These are phyloP conservation scores for Cavenderia fasciculata DNA, from an alignment of 78 protist genomes.

Conservation along the genomic window DNA sequence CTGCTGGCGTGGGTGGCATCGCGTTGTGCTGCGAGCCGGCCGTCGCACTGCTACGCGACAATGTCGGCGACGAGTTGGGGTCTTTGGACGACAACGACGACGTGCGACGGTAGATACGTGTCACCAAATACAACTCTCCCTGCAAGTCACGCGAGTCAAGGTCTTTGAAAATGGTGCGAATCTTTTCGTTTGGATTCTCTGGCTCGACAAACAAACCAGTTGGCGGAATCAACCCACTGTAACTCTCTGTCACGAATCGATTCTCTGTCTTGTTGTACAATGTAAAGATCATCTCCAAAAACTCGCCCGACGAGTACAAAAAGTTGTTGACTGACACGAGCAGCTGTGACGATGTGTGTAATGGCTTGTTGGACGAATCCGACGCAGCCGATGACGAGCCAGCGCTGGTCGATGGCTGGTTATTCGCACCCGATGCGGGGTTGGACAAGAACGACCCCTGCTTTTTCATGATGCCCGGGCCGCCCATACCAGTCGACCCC, in stretches of 20 bases:
- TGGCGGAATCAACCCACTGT: slow-evolving; percentile 55
- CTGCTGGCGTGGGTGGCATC: background rate
- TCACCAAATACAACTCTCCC: slow-evolving; percentile 31
- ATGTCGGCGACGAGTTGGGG: slow-evolving; percentile 68
- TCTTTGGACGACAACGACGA: slow-evolving; percentile 19
- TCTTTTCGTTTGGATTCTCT: slow-evolving; percentile 65
- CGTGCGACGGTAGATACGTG: slow-evolving; percentile 41
- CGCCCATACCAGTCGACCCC: too few relatives aligned
- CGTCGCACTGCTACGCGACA: slow-evolving; percentile 37
- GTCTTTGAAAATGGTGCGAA: slow-evolving; percentile 54
- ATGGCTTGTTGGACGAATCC: background rate
- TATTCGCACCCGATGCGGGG: too few relatives aligned
- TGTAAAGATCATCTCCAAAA: slow-evolving; percentile 36
- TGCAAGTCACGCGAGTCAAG: slow-evolving; percentile 32
- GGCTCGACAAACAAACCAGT: slow-evolving; percentile 70
- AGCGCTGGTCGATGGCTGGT: too few relatives aligned
- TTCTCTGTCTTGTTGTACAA: slow-evolving; percentile 28
- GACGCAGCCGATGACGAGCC: too few relatives aligned
- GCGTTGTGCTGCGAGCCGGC: background rate
- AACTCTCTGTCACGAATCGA: slow-evolving; percentile 23
- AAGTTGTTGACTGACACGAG: slow-evolving; percentile 55
- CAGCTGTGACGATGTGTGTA: slow-evolving; percentile 4
- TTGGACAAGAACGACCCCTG: too few relatives aligned
- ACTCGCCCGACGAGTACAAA: slow-evolving; percentile 63
- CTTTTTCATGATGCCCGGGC: background rate